Base-by-base conservation (phyloP, 2,329 filamentous ascomycete genomes). In the Xylariaceae sp. region DNA sequence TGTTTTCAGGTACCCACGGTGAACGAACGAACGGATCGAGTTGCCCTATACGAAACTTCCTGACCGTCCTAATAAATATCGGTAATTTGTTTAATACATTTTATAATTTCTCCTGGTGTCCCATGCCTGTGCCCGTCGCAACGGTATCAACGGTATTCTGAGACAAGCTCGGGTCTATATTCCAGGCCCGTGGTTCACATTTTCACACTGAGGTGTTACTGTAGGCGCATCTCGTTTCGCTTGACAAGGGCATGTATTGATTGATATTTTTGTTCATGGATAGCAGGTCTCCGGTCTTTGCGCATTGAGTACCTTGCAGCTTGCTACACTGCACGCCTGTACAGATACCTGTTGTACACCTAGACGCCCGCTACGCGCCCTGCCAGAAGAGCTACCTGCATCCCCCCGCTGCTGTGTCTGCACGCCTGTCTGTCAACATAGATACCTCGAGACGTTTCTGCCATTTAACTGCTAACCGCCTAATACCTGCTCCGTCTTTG, bases 41-140 rank as follows among this genome's bases (percentile, higher is more conserved):
- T 37, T 23, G 16, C 15, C 21, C 18, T 29, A 33, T 26, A 35
- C 27, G 29, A 39, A 2, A 26, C 20, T 16, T 13, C 21, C 41
- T 37, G n/a, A 42, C 13, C 36, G n/a, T 15, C 36, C 16, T 50
- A 39, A 47, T 50, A 45, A 13, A 36, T 23, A 18, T 36, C 30
- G 29, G 35, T 37, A 45, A 41, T 39, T 47, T 47, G 39, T 50
- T 53, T 56, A 54, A 57, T 57, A 54, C 33, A 35, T 13, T 33
- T 41, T 24, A 29, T 21, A 30, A 30, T 39, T 45, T 52, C 44
- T 23, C 18, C 54, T 15, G 15, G 20, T 29, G 24, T 24, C 37
- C 20, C 26, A 6, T 32, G 24, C 41, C 30, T 24, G 39, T 37
- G 24, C 42, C 30, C 20, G 40, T 15, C 35, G 18, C 47, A 29